These are phyloP conservation scores for Taxawa tesnikishii DNA, from an alignment of 2,329 filamentous ascomycete species.

Conservation along the genomic window DNA sequence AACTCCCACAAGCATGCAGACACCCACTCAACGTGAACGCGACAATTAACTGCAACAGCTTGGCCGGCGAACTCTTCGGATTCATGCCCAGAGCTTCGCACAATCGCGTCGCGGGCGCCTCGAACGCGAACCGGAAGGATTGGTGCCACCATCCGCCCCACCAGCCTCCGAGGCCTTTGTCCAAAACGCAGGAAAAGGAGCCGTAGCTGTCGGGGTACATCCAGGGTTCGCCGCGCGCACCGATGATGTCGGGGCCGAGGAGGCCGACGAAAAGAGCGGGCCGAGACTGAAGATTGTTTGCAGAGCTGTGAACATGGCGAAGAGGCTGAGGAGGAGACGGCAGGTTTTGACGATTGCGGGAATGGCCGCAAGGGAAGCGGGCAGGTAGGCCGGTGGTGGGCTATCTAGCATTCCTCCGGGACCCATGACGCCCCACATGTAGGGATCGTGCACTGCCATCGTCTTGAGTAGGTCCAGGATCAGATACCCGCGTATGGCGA, in stretches of 20 bases:
- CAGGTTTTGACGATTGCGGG: constrained; percentile 35
- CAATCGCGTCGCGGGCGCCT: constrained; percentile 44
- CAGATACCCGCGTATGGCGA: constrained; percentile 48
- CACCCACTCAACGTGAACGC: constrained; percentile 57
- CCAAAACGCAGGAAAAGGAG: constrained; percentile 39
- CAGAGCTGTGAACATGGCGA: constrained; percentile 48
- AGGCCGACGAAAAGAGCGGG: constrained; percentile 49
- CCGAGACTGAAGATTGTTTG: constrained; percentile 47
- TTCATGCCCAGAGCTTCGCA: constrained; percentile 17
- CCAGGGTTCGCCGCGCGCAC: constrained; percentile 48
- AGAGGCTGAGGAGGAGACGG: constrained; percentile 44
- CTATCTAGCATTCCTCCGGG: too few species aligned
- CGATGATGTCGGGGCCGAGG: constrained; percentile 46
- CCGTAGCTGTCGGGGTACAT: constrained; percentile 50
- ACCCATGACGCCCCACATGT: constrained; percentile 53
- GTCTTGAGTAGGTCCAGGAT: constrained; percentile 58
- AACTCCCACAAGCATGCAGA: constrained; percentile 60
- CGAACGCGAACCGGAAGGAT: constrained; percentile 64
- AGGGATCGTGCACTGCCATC: constrained; percentile 62
- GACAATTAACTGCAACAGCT: constrained; percentile 28
- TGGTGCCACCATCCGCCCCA: constrained; percentile 92
- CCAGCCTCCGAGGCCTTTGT: constrained; percentile 63
- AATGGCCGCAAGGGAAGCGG: constrained; percentile 28
- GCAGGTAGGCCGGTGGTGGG: constrained; percentile 33
- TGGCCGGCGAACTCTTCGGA: constrained; percentile 21